These are phyloP conservation scores for Mycena chlorophos DNA, from an alignment of 768 basidiomycete genomes.

Conservation along the genomic window DNA sequence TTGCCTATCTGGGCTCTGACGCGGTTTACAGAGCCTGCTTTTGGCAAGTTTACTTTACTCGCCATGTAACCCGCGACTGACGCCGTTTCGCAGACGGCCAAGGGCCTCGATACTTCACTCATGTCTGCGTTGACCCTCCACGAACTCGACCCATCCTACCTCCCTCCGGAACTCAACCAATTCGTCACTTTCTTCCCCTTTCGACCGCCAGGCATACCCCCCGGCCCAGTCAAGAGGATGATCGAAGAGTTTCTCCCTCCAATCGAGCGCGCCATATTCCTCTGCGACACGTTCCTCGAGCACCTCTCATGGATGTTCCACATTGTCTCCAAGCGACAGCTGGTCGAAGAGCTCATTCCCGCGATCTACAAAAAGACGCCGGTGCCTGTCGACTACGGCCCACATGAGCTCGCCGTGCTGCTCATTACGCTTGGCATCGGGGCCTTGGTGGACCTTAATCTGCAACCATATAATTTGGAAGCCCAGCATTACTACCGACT, in stretches of 20 bases:
- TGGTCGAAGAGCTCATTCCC: constrained; percentile 48
- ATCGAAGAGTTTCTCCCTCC: constrained; percentile 50
- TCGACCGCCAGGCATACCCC: constrained; percentile 37
- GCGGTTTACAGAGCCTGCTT: constrained; percentile 40
- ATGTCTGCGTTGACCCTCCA: constrained; percentile 25
- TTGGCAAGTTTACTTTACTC: constrained; percentile 33
- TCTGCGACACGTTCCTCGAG: constrained; percentile 50
- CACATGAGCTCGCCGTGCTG: constrained; percentile 51
- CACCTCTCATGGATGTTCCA: constrained; percentile 53
- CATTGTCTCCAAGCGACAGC: constrained; percentile 46
- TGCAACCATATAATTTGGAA: constrained; percentile 50
- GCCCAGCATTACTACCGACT: constrained; percentile 54
- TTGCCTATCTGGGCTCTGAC: constrained; percentile 6
- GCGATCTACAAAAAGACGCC: constrained; percentile 40
- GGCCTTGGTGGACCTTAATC: constrained; percentile 45
- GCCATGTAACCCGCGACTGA: background rate
- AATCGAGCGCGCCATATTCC: constrained; percentile 38
- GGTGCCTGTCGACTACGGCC: constrained; percentile 38
- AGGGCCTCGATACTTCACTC: constrained; percentile 25
- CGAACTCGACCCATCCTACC: constrained; percentile 45
- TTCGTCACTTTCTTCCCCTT: constrained; percentile 50
- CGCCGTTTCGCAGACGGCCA: constrained; percentile 25
- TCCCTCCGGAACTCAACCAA: constrained; percentile 44
- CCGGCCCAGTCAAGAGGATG: constrained; percentile 34
- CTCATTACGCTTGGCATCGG: constrained; percentile 50